phyloP scores from a whole-genome alignment of 2,329 filamentous ascomycete genomes.

The Pochonia chlamydosporia region DNA sequence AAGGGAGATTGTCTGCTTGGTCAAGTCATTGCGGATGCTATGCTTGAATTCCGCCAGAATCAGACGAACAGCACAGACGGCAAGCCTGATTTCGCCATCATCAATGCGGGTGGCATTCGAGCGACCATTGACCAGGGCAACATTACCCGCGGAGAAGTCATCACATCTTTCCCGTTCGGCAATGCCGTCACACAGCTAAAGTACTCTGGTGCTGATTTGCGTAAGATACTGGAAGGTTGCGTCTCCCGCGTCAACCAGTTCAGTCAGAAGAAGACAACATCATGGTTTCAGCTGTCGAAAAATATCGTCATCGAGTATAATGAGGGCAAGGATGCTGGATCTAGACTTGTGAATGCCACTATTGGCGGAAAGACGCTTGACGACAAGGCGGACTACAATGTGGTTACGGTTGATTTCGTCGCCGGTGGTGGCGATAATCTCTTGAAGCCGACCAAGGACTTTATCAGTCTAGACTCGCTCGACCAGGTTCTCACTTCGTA shows the following conservation, averaged over 20 bases:
- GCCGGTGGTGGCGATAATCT: conserved; percentile 60
- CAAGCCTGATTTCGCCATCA: conserved; percentile 48
- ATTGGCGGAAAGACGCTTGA: conserved; percentile 45
- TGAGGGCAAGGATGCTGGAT: conserved; percentile 40
- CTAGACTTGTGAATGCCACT: conserved; percentile 45
- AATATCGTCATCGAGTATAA: conserved; percentile 54
- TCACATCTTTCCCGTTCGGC: conserved; percentile 61
- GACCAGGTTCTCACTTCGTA: conserved; percentile 49
- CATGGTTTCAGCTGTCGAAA: conserved; percentile 55
- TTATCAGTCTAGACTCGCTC: conserved; percentile 44
- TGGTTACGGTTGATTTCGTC: conserved; percentile 59
- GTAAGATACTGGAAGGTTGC: conserved; percentile 53
- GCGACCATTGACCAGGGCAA: conserved; percentile 55
- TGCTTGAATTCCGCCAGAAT: conserved; percentile 54
- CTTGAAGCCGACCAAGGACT: conserved; percentile 32
- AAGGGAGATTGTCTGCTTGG: conserved; percentile 52
- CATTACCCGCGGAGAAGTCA: conserved; percentile 57
- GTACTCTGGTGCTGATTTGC: conserved; percentile 47
- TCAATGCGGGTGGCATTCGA: conserved; percentile 60
- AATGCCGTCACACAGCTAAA: conserved; percentile 57
- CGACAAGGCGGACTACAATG: conserved; percentile 39
- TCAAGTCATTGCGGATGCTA: conserved; percentile 52
- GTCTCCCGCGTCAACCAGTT: conserved; percentile 48
- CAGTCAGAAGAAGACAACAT: conserved; percentile 47
- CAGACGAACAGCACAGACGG: conserved; percentile 26